Conservation (phyloP, 1,139 yeast genomes). For the Lodderomyces orthopsilosis region DNA sequence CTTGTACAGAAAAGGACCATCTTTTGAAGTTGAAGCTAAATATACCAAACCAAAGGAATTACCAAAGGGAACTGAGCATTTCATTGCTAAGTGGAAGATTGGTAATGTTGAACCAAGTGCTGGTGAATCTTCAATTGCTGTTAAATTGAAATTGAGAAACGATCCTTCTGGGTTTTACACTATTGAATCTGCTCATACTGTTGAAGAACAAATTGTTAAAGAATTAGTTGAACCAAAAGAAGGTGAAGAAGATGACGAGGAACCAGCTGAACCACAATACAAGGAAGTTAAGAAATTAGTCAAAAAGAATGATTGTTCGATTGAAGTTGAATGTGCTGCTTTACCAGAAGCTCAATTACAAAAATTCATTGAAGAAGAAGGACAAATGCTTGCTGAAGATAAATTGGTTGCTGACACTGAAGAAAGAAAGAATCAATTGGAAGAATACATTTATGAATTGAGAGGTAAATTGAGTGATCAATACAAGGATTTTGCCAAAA, state of each 20-base stretch:
- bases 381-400: constrained; percentile 81
- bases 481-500: constrained; percentile 84
- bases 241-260: constrained; percentile 28
- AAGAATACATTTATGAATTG: constrained; percentile 96
- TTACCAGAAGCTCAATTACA: constrained; percentile 59
- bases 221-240: constrained; percentile 70
- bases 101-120: constrained; percentile 79
- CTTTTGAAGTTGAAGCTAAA: constrained; percentile 76
- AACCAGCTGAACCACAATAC: constrained; percentile 77
- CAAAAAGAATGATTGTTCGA: constrained; percentile 76
- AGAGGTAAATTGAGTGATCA: constrained; percentile 96
- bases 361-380: constrained; percentile 74
- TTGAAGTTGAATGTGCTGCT: constrained; percentile 60
- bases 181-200: constrained; percentile 91
- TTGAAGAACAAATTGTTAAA: constrained; percentile 85
- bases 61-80: constrained; percentile 65
- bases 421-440: constrained; percentile 96
- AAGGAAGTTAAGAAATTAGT: constrained; percentile 90
- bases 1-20: constrained; percentile 82
- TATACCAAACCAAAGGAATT: constrained; percentile 75
- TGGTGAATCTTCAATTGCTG: constrained; percentile 77
- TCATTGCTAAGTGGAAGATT: constrained; percentile 82
- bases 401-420: constrained; percentile 98
- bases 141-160: constrained; percentile 92
- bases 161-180: constrained; percentile 96